These are phyloP conservation scores for Trichophyton mentagrophytes DNA, from an alignment of 2,329 filamentous ascomycete genomes.

Conservation along the genomic window DNA sequence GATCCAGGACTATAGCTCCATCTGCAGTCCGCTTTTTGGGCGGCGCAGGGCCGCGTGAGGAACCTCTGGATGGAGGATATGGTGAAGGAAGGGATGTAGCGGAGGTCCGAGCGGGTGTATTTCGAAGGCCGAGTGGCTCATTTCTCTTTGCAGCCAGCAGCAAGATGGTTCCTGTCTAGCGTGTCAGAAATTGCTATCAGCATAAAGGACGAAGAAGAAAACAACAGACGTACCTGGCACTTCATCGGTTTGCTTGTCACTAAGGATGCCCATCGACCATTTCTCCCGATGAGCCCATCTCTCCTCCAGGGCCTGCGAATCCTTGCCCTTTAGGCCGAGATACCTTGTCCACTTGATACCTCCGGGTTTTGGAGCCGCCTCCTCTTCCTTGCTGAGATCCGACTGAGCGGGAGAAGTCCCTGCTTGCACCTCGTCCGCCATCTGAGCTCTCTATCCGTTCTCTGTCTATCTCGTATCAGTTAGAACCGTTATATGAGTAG, in stretches of 20 bases:
- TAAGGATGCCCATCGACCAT: slow-evolving; percentile 65
- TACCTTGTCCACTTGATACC: slow-evolving; percentile 11
- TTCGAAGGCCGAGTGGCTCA: slow-evolving; percentile 47
- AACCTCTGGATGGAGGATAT: slow-evolving; percentile 29
- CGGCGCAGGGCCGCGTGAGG: slow-evolving; percentile 23
- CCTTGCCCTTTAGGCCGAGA: slow-evolving; percentile 8
- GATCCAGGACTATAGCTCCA: slow-evolving; percentile 74
- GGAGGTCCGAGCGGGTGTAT: slow-evolving; percentile 50
- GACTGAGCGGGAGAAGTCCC: not conserved
- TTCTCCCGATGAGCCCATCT: slow-evolving; percentile 21
- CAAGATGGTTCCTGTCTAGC: slow-evolving; percentile 43
- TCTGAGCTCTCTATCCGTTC: not conserved
- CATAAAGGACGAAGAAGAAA: not conserved
- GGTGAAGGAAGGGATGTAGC: slow-evolving; percentile 41
- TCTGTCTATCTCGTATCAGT: too few relatives aligned
- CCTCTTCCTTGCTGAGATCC: slow-evolving; percentile 2
- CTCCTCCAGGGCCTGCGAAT: slow-evolving; percentile 1
- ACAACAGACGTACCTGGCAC: slow-evolving; percentile 56
- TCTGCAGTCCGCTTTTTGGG: slow-evolving; percentile 64
- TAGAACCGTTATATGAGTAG: not conserved
- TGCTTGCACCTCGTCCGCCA: not conserved
- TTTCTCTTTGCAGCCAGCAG: slow-evolving; percentile 49
- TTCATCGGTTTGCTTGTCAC: slow-evolving; percentile 67
- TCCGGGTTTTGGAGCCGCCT: not conserved
- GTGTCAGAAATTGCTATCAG: not conserved